Conservation (phyloP, 768 basidiomycete species). For the Lentinula guzmanii region DNA sequence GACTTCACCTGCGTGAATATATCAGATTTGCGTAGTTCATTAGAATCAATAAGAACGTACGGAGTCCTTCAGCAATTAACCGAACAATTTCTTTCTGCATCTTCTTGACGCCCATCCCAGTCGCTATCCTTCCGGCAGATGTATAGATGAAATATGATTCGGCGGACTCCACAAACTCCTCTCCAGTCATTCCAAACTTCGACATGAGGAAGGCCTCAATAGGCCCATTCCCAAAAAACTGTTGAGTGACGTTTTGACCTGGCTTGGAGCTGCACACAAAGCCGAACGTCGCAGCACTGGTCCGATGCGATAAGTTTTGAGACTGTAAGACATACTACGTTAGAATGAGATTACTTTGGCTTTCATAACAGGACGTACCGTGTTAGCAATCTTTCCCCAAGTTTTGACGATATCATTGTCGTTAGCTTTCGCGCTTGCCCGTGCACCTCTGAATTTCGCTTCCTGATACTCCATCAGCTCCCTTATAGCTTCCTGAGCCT, state of each 20-base stretch:
- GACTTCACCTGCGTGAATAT: too few relatives aligned
- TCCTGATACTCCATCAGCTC: neutral
- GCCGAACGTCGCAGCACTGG: neutral
- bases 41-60: too few relatives aligned
- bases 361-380: neutral
- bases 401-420: neutral
- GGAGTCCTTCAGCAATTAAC: too few relatives aligned
- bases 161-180: neutral
- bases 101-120: neutral
- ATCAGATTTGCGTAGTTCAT: too few relatives aligned
- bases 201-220: neutral
- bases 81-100: neutral
- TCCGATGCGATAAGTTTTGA: neutral
- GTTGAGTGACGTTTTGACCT: neutral
- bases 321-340: too few relatives aligned
- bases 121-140: neutral
- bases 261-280: neutral
- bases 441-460: neutral
- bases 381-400: neutral
- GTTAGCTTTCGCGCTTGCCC: neutral
- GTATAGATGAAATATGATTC: neutral
- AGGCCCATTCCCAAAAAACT: neutral
- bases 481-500: too few relatives aligned
- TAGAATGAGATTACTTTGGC: neutral
- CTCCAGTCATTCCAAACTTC: neutral